A percentile compares a stretch with the other conserved stretches of the same genome.
phyloP scores from a whole-genome alignment of 202 grass and related monocot genomes.

The Setaria italica region DNA sequence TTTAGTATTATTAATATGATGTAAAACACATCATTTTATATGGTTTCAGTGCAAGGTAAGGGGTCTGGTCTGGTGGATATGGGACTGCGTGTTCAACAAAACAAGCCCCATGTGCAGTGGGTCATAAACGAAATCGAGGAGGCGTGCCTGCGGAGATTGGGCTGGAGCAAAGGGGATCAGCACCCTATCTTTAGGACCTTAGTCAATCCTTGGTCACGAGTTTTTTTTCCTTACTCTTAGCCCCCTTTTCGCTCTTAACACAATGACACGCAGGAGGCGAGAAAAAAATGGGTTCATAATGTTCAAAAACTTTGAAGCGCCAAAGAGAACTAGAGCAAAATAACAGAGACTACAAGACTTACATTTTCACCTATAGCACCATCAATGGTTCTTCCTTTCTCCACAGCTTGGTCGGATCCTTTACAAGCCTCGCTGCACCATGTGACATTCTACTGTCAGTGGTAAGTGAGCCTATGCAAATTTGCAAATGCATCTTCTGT shows the following conservation, averaged over 20 bases:
- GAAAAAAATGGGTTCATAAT: slow-evolving; percentile 9
- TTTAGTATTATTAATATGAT: slow-evolving; percentile 2
- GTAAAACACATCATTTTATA: slow-evolving; percentile 14
- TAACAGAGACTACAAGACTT: slow-evolving; percentile 15
- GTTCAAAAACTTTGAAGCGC: neutral
- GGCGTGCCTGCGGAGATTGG: neutral
- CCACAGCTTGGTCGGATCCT: slow-evolving; percentile 26
- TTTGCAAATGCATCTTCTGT: neutral
- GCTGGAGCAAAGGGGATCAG: neutral
- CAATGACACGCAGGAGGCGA: neutral
- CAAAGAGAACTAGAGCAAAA: slow-evolving; percentile 13
- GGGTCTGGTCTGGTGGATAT: neutral
- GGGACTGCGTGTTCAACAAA: neutral
- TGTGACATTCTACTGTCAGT: neutral
- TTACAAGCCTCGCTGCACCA: slow-evolving; percentile 33
- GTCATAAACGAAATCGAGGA: neutral
- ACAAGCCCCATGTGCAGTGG: neutral
- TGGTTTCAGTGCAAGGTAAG: neutral
- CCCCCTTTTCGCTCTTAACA: neutral
- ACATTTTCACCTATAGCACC: slow-evolving; percentile 30
- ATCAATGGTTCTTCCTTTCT: slow-evolving; percentile 32
- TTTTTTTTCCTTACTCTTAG: neutral
- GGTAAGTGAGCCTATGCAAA: slow-evolving; percentile 21
- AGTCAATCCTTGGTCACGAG: neutral
- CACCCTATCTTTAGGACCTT: neutral